Base-by-base conservation (phyloP, 805 yeast species). In the Saccharomycopsis sp. region DNA sequence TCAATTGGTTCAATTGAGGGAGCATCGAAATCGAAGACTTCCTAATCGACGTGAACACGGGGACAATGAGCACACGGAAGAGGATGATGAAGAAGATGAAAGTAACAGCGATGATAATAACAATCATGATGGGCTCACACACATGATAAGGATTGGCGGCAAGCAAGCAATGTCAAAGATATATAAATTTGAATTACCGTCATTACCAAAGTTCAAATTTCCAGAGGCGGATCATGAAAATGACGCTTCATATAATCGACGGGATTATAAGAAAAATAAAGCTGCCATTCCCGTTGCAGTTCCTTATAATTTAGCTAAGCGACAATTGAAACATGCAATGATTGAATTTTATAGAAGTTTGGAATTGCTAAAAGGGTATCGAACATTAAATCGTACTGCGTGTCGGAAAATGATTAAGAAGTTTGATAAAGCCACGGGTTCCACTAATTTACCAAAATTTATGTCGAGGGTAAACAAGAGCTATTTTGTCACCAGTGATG, bases 371-470 rank as follows among this genome's bases (percentile, higher is more conserved):
- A 75, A 75, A 51, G 81, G 85, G 0, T 93, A 79, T 60, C 71
- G 85, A 52, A 68, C 80, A 39, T 62, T 89, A 54, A 93, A 93
- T 62, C 71, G 88, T 24, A 88, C 95, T 0, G 98, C 94, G 0
- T 78, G 89, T 56, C 74, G 96, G 42, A 93, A 93, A 56, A 79
- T 93, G 56, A 70, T 87, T 47, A 93, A 93, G 58, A 93, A 93
- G 60, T 89, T 77, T 59, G 98, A 93, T 62, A 93, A 93, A 56
- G 70, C 81, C 3, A 70, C 80, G 2, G 58, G 66, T 9, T 65
- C 75, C 7, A 53, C 65, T 1, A 53, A 71, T 3, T 66, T 76
- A 9, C 59, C 64, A 0, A 50, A 59, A 2, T 86, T 77, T 56
- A 70, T 81, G 77, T 68, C 67, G 17, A 75, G 73, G 43, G 72